Evolutionary conservation across 2,329 filamentous ascomycete genomes (phyloP).

Genomic region (Canariomyces notabilis): DNA sequence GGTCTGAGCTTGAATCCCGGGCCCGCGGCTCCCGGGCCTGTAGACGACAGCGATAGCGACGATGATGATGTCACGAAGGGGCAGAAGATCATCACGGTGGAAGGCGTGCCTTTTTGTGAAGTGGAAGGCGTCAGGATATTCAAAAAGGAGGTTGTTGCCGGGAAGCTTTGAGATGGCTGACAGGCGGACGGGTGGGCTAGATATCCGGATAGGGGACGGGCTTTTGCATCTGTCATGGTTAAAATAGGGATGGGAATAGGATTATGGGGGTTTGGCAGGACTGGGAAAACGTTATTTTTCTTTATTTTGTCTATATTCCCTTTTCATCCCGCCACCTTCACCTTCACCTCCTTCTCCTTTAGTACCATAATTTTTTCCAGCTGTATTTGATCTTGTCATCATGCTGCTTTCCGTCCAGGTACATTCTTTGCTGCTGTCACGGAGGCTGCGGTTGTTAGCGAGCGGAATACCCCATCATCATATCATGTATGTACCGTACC

Average conservation of each 20-base stretch:
- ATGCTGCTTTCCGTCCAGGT: too few relatives aligned
- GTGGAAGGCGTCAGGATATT: constrained; percentile 51
- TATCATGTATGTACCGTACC: background rate
- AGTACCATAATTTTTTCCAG: too few relatives aligned
- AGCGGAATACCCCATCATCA: background rate
- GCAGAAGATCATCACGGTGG: constrained; percentile 35
- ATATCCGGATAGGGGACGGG: background rate
- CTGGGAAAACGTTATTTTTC: background rate
- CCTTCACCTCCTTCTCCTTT: background rate
- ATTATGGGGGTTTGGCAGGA: background rate
- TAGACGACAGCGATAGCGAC: constrained; percentile 21
- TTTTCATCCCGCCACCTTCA: background rate
- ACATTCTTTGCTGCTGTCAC: too few relatives aligned
- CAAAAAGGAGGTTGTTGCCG: constrained; percentile 49
- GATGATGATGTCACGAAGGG: constrained; percentile 26
- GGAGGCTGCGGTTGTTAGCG: too few relatives aligned
- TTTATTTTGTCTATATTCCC: background rate
- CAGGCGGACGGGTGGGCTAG: background rate
- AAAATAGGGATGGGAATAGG: background rate
- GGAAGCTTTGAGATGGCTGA: constrained; percentile 35
- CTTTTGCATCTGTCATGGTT: background rate
- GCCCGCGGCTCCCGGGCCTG: constrained; percentile 2
- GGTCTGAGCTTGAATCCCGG: constrained; percentile 3
- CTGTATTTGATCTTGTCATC: too few relatives aligned
- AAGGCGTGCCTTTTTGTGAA: constrained; percentile 40